These are phyloP conservation scores for Cephaloascus albidus DNA, from an alignment of 805 yeast species.

Conservation along the genomic window DNA sequence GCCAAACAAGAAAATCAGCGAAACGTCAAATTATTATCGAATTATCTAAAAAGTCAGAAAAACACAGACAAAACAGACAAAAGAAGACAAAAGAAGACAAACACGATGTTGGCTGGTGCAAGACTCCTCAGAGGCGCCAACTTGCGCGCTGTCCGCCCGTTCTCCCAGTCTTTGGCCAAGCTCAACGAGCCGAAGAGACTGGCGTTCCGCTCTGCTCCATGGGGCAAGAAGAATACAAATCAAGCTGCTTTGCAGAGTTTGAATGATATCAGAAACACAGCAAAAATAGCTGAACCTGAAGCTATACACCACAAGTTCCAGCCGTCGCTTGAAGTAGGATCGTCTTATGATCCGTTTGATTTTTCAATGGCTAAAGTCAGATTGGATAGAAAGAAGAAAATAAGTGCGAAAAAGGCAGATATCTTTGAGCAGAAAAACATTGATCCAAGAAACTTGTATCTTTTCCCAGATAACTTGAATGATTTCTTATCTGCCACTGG, in stretches of 20 bases:
- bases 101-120: too few relatives aligned
- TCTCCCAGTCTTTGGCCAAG: neutral
- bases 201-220: too few relatives aligned
- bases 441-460: slow-evolving; percentile 63
- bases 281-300: slow-evolving; percentile 4
- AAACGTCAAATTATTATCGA: too few relatives aligned
- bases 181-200: too few relatives aligned
- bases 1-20: too few relatives aligned
- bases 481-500: slow-evolving; percentile 65
- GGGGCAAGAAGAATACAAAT: too few relatives aligned
- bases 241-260: too few relatives aligned
- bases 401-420: slow-evolving; percentile 11
- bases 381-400: slow-evolving; percentile 28
- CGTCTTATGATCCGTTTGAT: slow-evolving; percentile 75
- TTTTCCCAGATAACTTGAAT: slow-evolving; percentile 62
- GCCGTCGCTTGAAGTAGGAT: slow-evolving; percentile 33
- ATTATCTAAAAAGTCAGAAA: too few relatives aligned
- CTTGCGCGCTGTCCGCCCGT: too few relatives aligned
- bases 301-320: slow-evolving; percentile 17
- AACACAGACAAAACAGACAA: too few relatives aligned
- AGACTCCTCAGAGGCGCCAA: too few relatives aligned
- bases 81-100: too few relatives aligned
- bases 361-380: slow-evolving; percentile 52
- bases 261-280: neutral
- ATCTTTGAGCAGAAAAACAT: slow-evolving; percentile 41